Base-by-base conservation (phyloP, 176 grass and related monocot species). In the Oryza punctata region DNA sequence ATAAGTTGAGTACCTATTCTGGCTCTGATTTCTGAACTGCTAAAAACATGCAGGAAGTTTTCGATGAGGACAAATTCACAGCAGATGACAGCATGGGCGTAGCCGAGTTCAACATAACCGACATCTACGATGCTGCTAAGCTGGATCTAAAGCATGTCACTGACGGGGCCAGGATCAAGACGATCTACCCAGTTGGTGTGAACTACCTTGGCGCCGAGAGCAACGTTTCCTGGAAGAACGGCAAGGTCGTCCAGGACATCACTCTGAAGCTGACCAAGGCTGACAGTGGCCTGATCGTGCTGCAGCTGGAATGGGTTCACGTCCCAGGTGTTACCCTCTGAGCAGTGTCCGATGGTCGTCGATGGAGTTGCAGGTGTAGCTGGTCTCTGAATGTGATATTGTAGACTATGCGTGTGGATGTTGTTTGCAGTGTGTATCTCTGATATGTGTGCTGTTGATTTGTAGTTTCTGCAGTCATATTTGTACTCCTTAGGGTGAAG, bases 51-150 rank as follows among this genome's bases (percentile, higher is more conserved):
- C 82, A 97, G 94, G 92, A 91, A 84, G 92, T 97, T 79, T 97
- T 87, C 18, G 92, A 94, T 1, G 93, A 94, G 68, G 94, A 97
- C 70, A 94, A 80, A 47, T 97, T 97, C 90, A 94, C 85, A 9
- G 83, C 72, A 14, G 94, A 97, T 47, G 92, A 97, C 73, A 87
- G 12, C 69, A 92, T 97, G 92, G 94, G 92, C n/a, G 66, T 82
- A 37, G 88, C 92, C 1, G 77, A 92, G 69, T 83, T 97, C 59
- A 84, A 74, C 16, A 72, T 97, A 28, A 85, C 49, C 10, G 88
- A 93, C 11, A 73, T 97, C 4, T 70, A 90, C 3, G 92, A 94
- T 67, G 90, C 85, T 32, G 90, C 91, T 38, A 90, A 65, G 77
- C 81, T 92, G 92, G 80, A 91, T 50, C 81, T 89, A 61, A 86